Percentiles rank a stretch among this genome's conserved stretches.
Evolutionary conservation across 805 yeast species (phyloP).

Genomic region (Schizosaccharomyces octosporus): DNA sequence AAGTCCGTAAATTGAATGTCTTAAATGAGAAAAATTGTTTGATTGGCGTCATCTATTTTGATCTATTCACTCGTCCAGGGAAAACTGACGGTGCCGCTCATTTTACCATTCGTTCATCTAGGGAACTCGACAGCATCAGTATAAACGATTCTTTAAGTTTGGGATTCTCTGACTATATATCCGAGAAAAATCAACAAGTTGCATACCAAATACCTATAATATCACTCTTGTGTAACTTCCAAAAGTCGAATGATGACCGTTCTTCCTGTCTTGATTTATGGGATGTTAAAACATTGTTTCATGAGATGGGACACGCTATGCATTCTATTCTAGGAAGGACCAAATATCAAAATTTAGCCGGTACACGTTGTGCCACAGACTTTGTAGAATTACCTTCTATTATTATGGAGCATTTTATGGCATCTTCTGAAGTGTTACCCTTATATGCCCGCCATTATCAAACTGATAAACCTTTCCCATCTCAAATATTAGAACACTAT

Average conservation of each 20-base stretch:
- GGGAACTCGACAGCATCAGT: slow-evolving; percentile 32
- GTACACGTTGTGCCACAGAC: slow-evolving; percentile 87
- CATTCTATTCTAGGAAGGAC: slow-evolving; percentile 93
- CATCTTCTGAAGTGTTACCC: slow-evolving; percentile 49
- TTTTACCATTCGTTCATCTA: slow-evolving; percentile 84
- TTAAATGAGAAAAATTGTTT: slow-evolving; percentile 26
- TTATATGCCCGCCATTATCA: slow-evolving; percentile 47
- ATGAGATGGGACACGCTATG: slow-evolving; percentile 98
- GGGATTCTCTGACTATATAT: slow-evolving; percentile 5
- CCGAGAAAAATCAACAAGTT: slow-evolving; percentile 17
- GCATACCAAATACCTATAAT: slow-evolving; percentile 66
- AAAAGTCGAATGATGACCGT: slow-evolving; percentile 16
- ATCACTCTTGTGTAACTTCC: slow-evolving; percentile 66
- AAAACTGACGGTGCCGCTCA: slow-evolving; percentile 69
- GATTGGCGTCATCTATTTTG: slow-evolving; percentile 69
- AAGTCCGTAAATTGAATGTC: slow-evolving; percentile 62
- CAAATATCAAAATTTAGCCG: slow-evolving; percentile 67
- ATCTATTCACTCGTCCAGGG: slow-evolving; percentile 52
- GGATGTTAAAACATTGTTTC: slow-evolving; percentile 85
- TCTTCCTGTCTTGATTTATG: slow-evolving; percentile 39
- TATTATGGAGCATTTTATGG: slow-evolving; percentile 82
- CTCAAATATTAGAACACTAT: slow-evolving; percentile 23
- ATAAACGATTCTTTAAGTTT: slow-evolving; percentile 6
- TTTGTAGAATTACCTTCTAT: slow-evolving; percentile 92
- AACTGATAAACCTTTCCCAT: slow-evolving; percentile 38